Percentiles rank a stretch among this genome's conserved stretches.
Conservation (phyloP, 1,139 yeast genomes). For the Yamadazyma triangularis region DNA sequence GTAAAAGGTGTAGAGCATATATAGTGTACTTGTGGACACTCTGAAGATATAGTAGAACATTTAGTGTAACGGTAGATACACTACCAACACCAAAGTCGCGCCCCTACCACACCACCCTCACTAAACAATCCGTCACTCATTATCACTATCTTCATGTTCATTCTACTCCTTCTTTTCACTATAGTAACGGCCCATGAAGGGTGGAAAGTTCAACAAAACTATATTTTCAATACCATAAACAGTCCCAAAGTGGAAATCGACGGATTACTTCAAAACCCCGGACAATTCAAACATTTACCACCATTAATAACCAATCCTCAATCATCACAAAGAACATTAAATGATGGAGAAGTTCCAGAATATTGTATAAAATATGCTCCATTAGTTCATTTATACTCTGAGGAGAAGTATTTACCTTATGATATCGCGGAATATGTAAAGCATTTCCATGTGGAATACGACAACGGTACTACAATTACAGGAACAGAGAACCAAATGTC, state of each 20-base stretch:
- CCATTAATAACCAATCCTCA: constrained; percentile 32
- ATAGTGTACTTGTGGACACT: too few relatives aligned
- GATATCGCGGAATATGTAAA: constrained; percentile 67
- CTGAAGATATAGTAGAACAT: too few relatives aligned
- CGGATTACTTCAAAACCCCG: background rate
- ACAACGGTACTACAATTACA: constrained; percentile 43
- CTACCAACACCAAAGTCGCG: too few relatives aligned
- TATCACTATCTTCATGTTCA: too few relatives aligned
- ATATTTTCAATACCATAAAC: background rate
- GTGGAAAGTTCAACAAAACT: too few relatives aligned
- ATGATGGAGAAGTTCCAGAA: constrained; percentile 64
- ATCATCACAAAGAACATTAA: constrained; percentile 27
- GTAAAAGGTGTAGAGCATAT: too few relatives aligned
- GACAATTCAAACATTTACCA: constrained; percentile 26
- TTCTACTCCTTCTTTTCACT: too few relatives aligned
- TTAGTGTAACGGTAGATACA: too few relatives aligned
- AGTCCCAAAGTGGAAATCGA: background rate
- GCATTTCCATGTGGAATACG: constrained; percentile 50
- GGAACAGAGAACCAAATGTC: constrained; percentile 33
- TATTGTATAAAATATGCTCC: constrained; percentile 76
- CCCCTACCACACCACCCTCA: too few relatives aligned
- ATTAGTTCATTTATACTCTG: constrained; percentile 79
- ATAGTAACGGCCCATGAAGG: too few relatives aligned
- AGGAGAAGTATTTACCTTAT: constrained; percentile 82
- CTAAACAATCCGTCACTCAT: too few relatives aligned